These are phyloP conservation scores for Agrocybe chaxingu DNA, from an alignment of 768 basidiomycete genomes.

Conservation along the genomic window DNA sequence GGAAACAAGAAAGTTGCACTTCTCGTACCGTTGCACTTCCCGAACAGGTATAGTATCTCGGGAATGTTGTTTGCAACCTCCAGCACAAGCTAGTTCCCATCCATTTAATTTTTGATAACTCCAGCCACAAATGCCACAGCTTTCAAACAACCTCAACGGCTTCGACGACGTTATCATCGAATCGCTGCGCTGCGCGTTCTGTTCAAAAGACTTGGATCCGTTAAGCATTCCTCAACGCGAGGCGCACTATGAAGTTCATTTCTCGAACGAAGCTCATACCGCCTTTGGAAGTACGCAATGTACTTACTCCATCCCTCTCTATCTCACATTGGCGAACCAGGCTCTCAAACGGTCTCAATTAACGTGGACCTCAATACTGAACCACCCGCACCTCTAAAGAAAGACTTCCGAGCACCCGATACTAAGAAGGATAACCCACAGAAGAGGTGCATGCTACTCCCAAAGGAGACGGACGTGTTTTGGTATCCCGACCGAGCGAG, in stretches of 20 bases:
- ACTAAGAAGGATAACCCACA: not conserved
- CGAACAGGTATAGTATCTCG: too few relatives aligned
- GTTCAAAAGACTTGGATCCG: slow-evolving; percentile 36
- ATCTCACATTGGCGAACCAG: not conserved
- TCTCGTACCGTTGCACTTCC: too few relatives aligned
- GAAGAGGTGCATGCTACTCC: slow-evolving; percentile 16
- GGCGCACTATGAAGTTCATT: slow-evolving; percentile 56
- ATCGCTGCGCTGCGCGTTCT: slow-evolving; percentile 46
- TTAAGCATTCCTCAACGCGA: slow-evolving; percentile 37
- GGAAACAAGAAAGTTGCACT: too few relatives aligned
- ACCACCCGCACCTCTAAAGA: not conserved
- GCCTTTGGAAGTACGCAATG: not conserved
- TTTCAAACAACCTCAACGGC: not conserved
- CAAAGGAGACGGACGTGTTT: slow-evolving; percentile 47
- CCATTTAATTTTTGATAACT: not conserved
- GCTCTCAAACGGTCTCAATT: slow-evolving; percentile 9
- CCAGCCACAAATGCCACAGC: not conserved
- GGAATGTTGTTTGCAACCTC: too few relatives aligned
- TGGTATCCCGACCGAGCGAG: slow-evolving; percentile 53
- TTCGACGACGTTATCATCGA: not conserved
- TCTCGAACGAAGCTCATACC: slow-evolving; percentile 16
- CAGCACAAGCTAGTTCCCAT: not conserved
- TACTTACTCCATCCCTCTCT: too few relatives aligned
- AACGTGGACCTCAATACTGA: slow-evolving; percentile 1
- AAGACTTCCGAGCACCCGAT: not conserved